Evolutionary conservation across 805 yeast species (phyloP), one percentile per base, ranked within the genome.

Genomic region (Ogataea corticis): DNA sequence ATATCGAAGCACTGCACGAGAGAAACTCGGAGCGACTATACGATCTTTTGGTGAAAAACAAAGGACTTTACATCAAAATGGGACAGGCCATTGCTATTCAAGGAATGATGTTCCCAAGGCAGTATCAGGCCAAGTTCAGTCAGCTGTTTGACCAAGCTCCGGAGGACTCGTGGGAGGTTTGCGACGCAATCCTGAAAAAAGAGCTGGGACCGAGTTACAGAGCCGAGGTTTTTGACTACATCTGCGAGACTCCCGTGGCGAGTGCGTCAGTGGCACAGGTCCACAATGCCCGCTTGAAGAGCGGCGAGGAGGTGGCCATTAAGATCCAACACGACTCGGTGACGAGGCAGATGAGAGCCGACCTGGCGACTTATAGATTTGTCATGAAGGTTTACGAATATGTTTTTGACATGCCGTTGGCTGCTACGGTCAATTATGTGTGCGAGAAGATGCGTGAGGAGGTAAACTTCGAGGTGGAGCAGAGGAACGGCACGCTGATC

Each of bases 61-160:
- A 74, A 51, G 85, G 86, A 1, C 69, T 87, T 15, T 87, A 84
- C 58, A 82, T 87, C 61, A 86, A 86, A 61, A 63, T 84, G 54
- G 95, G 94, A 18, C 94, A 86, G 70, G 83, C 87, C 41, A 73
- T 86, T 37, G 92, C 94, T 2, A 80, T 85, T 57, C 94, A 87
- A 60, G 82, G 88, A 0, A 66, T 75, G 21, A 70, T 83, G 56
- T 77, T 86, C 51, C 95, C 95, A 2, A 62, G 69, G 29, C 83
- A 80, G 16, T 85, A 70, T 63, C 87, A 81, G 52, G 73, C 69
- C 33, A 66, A 76, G 55, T 82, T 86, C 57, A 68, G 72, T 12
- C 63, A 67, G 46, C 65, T 86, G 39, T 86, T 83, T 55, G 94
- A 86, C 58, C 70, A 73, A 39, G 94, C 92, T 1, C 88, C 90